Base-by-base conservation (phyloP, 2,329 filamentous ascomycete species). In the Cladophialophora chaetospira region DNA sequence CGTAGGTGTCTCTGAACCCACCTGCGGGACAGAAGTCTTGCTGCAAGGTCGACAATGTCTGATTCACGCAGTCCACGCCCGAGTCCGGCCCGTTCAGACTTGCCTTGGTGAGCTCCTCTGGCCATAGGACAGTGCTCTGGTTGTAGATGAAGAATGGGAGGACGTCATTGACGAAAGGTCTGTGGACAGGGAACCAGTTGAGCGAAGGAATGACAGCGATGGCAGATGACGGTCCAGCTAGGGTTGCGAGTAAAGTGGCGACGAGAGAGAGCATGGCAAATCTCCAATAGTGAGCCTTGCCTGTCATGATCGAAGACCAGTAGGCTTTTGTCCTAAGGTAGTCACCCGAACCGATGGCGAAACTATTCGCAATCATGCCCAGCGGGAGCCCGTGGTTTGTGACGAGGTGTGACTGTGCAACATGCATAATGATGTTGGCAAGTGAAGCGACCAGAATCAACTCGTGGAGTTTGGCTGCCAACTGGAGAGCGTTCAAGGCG, bases 401-500 rank as follows among this genome's bases (percentile, higher is more conserved):
- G 26, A 61, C 48, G 10, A 67, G 35, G 26, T 63, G 53, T n/a
- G 59, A 42, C 13, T 62, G 61, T 5, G 66, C 55, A n/a, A 62
- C 58, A 29, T 62, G 53, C 45, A 65, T 58, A 17, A 69, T 49
- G 19, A 67, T 61, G 2, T 60, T 62, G 15, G 63, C 61, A 19
- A 69, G 45, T 19, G 66, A 68, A 23, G 67, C 65, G 10, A 65
- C 59, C 21, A 68, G 63, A 4, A 65, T 47, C 19, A 65, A 40
- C 45, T 68, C 65, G 44, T 67, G 65, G 17, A 67, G 19, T 44
- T 69, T 67, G 9, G 66, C 65, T 8, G 58, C 58, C 29, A 66
- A 50, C 45, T 69, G 67, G 28, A 68, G 56, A 11, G 61, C 65
- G 13, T 64, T 61, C 40, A 68, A 44, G 17, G 67, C 68, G n/a